Evolutionary conservation across 345 rosid species (phyloP).

Genomic region (Lepidium didymum): DNA sequence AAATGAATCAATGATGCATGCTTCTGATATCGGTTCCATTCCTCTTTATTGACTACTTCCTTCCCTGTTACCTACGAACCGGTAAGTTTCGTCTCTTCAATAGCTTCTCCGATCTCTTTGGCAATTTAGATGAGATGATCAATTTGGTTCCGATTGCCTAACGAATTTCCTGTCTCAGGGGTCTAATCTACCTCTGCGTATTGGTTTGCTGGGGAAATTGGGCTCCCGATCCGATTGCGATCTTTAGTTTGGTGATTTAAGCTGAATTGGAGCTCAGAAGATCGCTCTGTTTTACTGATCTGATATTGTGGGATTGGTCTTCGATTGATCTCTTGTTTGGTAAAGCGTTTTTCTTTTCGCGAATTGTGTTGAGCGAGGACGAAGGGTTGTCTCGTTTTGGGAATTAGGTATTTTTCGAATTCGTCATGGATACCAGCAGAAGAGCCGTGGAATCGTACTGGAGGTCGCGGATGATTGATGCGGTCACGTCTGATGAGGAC

Average conservation of each 20-base stretch:
- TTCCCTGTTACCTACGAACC: slow-evolving; percentile 14
- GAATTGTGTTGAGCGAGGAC: background rate
- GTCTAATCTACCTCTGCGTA: background rate
- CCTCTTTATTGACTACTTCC: slow-evolving; percentile 13
- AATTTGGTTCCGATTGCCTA: background rate
- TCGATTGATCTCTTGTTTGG: background rate
- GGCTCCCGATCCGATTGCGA: slow-evolving; percentile 17
- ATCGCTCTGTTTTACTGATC: slow-evolving; percentile 14
- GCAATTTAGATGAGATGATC: background rate
- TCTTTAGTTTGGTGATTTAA: background rate
- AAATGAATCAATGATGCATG: background rate
- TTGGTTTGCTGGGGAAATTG: background rate
- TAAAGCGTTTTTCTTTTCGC: background rate
- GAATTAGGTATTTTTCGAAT: background rate
- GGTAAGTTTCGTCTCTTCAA: slow-evolving; percentile 16
- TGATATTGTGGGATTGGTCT: background rate
- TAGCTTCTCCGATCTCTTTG: slow-evolving; percentile 3
- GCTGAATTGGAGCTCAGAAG: slow-evolving; percentile 12
- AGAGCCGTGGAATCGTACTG: slow-evolving; percentile 98
- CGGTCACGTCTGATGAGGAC: slow-evolving; percentile 83
- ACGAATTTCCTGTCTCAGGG: background rate
- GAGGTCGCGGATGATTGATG: slow-evolving; percentile 93
- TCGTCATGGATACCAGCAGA: slow-evolving; percentile 89
- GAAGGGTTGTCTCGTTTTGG: background rate
- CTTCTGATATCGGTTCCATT: slow-evolving; percentile 10